These are phyloP conservation scores for Sugiyamaella neomexicana DNA, from an alignment of 1,139 yeast genomes.

Conservation along the genomic window DNA sequence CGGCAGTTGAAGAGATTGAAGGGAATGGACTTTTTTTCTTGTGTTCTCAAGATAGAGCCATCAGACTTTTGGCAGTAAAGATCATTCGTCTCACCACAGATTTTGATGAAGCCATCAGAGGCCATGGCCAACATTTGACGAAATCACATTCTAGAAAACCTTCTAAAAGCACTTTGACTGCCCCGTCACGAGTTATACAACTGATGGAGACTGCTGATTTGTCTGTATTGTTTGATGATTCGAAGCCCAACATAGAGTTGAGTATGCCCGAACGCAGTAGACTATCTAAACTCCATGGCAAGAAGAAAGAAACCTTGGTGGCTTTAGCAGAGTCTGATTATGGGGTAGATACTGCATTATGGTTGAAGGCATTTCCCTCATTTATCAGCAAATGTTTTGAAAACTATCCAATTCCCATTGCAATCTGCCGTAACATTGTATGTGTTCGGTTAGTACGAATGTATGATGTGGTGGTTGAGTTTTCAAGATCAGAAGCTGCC, in stretches of 20 bases:
- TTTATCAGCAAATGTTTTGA: conserved; percentile 72
- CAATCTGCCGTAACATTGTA: conserved; percentile 87
- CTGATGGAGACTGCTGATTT: conserved; percentile 72
- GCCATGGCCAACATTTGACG: conserved; percentile 30
- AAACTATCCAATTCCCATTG: conserved; percentile 89
- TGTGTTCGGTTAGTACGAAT: conserved; percentile 86
- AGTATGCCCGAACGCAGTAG: conserved; percentile 82
- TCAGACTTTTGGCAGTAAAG: conserved; percentile 72
- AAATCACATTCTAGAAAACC: conserved; percentile 27
- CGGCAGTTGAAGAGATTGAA: conserved; percentile 89
- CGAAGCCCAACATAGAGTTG: conserved; percentile 57
- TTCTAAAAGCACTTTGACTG: conserved; percentile 45
- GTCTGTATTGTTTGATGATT: conserved; percentile 52
- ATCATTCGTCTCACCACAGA: conserved; percentile 74
- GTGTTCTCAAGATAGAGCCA: conserved; percentile 79
- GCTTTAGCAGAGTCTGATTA: conserved; percentile 85
- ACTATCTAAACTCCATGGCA: conserved; percentile 60
- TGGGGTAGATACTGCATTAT: conserved; percentile 92
- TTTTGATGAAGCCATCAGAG: conserved; percentile 75
- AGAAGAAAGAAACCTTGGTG: conserved; percentile 57
- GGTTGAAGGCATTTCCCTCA: conserved; percentile 87
- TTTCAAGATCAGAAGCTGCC: conserved; percentile 13
- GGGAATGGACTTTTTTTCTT: conserved; percentile 92
- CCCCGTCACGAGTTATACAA: conserved; percentile 77
- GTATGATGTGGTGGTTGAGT: conserved; percentile 66